phyloP scores from a whole-genome alignment of 164 flowering plant genomes.

The Stephania japonica region DNA sequence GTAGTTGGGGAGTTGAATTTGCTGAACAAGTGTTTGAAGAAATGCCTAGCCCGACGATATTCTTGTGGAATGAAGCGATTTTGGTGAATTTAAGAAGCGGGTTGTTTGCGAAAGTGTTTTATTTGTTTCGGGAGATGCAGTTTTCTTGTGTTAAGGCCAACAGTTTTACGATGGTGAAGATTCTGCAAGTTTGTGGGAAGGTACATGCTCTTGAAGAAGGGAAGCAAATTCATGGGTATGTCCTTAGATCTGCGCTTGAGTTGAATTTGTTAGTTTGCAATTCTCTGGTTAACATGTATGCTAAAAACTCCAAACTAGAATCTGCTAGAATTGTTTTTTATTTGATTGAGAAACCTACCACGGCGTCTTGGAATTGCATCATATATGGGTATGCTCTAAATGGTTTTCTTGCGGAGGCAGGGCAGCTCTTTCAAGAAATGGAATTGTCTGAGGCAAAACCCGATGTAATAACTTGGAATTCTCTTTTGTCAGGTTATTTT shows the following conservation, averaged over 20 bases:
- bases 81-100: conserved; percentile 31
- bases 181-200: conserved; percentile 53
- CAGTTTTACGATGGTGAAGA: conserved; percentile 28
- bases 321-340: conserved; percentile 47
- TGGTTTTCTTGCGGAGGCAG: conserved; percentile 45
- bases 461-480: conserved; percentile 59
- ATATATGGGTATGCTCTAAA: conserved; percentile 48
- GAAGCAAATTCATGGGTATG: conserved; percentile 61
- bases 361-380: conserved; percentile 61
- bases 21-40: conserved; percentile 39
- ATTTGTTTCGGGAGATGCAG: conserved; percentile 48
- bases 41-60: conserved; percentile 21
- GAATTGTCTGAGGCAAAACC: conserved; percentile 31
- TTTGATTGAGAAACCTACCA: conserved; percentile 36
- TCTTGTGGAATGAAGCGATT: conserved; percentile 49
- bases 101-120: conserved; percentile 24
- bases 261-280: conserved; percentile 33
- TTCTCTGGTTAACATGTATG: conserved; percentile 52
- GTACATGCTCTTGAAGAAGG: conserved; percentile 41
- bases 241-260: conserved; percentile 27
- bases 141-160: conserved; percentile 30
- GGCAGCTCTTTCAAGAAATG: conserved; percentile 41
- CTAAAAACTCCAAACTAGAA: conserved; percentile 29
- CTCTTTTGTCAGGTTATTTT: conserved; percentile 52
- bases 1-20: conserved; percentile 31